Evolutionary conservation across 352 stramenopile species (phyloP), one percentile per base, ranked within the genome.

Genomic region (Pythium periplocum): DNA sequence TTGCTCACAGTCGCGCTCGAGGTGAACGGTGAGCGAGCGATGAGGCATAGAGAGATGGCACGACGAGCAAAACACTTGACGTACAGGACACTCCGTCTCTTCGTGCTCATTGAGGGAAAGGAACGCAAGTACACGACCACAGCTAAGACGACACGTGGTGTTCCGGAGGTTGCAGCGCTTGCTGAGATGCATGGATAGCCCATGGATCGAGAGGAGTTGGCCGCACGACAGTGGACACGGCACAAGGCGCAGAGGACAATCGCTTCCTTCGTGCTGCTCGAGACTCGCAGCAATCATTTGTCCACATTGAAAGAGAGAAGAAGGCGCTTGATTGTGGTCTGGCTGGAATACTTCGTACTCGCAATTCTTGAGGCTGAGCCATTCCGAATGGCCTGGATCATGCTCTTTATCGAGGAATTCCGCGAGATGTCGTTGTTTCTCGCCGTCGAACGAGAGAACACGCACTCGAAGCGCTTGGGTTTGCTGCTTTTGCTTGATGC

Each of bases 101-200:
- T 91, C 83, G 56, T 91, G 83, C 35, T 83, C 62, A 0, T 44
- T 36, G 1, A 93, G 64, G 12, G 59, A 43, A 1, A 68, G 5
- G n/a, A 74, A 73, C 11, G 65, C 38, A 60, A 91, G 71, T 17
- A 87, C 52, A 7, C 64, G 47, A 1, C 71, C 68, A 41, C 83
- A 93, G 12, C 78, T 78, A 26, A 91, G 76, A 4, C 73, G 66
- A 35, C 83, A 91, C 12, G 34, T 32, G 3, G 55, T 41, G 31
- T 90, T 87, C 30, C 83, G 83, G 32, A 80, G 64, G 35, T 75
- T 85, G 59, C 83, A 93, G 4, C 75, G 71, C 51, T 75, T 79
- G 26, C 55, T 50, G n/a, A 82, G 39, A 47, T 93, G 83, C 32
- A 51, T 32, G 0, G 66, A 46, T 5, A 88, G 38, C 2, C 51